Percentiles rank a stretch among this genome's conserved stretches.
Conservation (phyloP, 2,329 filamentous ascomycete genomes). For the Didymella glomerata region DNA sequence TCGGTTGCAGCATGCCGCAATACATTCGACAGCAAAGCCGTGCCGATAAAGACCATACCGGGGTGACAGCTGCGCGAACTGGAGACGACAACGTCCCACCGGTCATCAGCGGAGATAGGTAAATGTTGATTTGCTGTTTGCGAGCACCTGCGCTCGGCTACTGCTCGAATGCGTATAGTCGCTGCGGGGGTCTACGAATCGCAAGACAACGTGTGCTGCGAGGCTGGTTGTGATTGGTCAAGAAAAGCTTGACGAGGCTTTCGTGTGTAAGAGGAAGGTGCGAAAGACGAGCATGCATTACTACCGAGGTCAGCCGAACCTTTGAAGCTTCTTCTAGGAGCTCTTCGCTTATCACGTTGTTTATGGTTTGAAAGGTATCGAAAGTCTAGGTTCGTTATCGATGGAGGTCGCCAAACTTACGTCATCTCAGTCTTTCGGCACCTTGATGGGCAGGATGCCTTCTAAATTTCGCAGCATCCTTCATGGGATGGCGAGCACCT, state of each 20-base stretch:
- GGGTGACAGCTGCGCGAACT: slow-evolving; percentile 8
- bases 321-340: too few relatives aligned
- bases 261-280: slow-evolving; percentile 11
- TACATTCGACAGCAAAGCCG: slow-evolving; percentile 7
- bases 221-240: slow-evolving; percentile 14
- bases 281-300: not conserved
- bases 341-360: not conserved
- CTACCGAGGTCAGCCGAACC: not conserved
- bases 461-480: not conserved
- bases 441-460: not conserved
- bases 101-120: slow-evolving; percentile 13
- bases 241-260: slow-evolving; percentile 13
- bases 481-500: not conserved
- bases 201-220: slow-evolving; percentile 19
- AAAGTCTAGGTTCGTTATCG: not conserved
- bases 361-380: not conserved
- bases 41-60: slow-evolving; percentile 7
- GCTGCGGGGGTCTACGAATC: slow-evolving; percentile 9
- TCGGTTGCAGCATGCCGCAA: slow-evolving; percentile 30
- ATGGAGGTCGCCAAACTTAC: slow-evolving; percentile 1
- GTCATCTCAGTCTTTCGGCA: not conserved
- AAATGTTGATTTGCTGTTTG: slow-evolving; percentile 15
- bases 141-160: slow-evolving; percentile 6
- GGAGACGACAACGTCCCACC: not conserved
- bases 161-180: slow-evolving; percentile 14